These are phyloP conservation scores for Pelagophyceae sp. DNA, from an alignment of 352 stramenopile genomes.

Conservation along the genomic window DNA sequence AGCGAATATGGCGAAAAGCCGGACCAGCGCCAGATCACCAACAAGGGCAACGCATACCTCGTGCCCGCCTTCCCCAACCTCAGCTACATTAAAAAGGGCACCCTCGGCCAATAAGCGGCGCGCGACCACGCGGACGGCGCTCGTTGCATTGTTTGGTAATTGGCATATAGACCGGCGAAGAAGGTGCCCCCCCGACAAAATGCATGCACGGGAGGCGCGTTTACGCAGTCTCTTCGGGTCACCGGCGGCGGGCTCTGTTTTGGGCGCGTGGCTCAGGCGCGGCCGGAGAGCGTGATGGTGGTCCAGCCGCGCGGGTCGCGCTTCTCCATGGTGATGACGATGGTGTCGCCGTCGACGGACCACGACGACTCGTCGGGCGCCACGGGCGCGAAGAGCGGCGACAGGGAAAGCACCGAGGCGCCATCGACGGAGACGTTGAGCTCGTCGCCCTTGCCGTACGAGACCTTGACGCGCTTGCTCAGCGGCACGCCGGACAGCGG, in stretches of 20 bases:
- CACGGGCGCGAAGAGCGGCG: background rate
- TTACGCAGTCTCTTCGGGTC: too few relatives aligned
- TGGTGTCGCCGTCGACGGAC: background rate
- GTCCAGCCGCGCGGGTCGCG: background rate
- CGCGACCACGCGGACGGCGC: too few relatives aligned
- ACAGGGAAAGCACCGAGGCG: background rate
- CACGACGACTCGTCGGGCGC: background rate
- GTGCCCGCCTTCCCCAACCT: constrained; percentile 51
- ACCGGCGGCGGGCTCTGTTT: too few relatives aligned
- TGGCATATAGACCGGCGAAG: too few relatives aligned
- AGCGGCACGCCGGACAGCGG: background rate
- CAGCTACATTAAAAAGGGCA: constrained; percentile 47
- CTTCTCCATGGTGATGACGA: constrained; percentile 16
- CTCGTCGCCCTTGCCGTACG: background rate
- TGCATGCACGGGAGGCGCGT: too few relatives aligned
- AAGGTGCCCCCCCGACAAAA: too few relatives aligned
- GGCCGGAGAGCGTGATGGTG: background rate
- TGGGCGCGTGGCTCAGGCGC: background rate
- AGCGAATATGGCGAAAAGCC: constrained; percentile 55
- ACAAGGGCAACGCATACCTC: constrained; percentile 52
- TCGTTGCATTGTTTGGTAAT: too few relatives aligned
- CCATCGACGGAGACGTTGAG: background rate
- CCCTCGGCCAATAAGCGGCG: background rate
- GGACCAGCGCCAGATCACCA: constrained; percentile 48
- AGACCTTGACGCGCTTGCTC: background rate